Base-by-base conservation (phyloP, 139 green algal species). In the Haematococcus lacustris region DNA sequence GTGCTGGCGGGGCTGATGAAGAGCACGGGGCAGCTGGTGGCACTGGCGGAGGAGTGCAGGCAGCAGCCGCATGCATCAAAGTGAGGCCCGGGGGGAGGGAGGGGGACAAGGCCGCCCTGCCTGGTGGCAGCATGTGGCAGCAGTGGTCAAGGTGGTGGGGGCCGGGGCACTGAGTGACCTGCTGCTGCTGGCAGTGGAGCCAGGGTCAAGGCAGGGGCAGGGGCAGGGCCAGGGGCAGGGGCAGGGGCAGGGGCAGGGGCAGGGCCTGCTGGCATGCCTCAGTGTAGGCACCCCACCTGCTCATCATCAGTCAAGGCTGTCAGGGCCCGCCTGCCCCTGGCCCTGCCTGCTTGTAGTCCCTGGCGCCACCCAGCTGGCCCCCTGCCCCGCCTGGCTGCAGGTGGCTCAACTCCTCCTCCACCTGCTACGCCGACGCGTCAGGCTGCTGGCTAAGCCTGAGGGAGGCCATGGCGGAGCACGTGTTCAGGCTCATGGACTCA, bases 401-500 rank as follows among this genome's bases (percentile, higher is more conserved):
- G 39, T 84, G 78, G 78, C 71, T 84, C 41, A 80, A 84, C 50
- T 66, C 59, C 3, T 37, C 37, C 4, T 74, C 6, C 1, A 9
- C 32, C 6, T 39, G 25, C 0, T 80, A 73, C 50, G 32, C 34
- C 33, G 74, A 84, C 38, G 17, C 41, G 3, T 9, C n/a, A 3
- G 79, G 79, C 38, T 30, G 33, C 51, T 28, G 53, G 4, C 63
- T 85, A 40, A 76, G 28, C 40, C 70, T 85, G 40, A 40, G 79
- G 1, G 79, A 85, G 51, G 75, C 75, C 3, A 77, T 85, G 6
- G 38, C 67, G 0, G 79, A 85, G 57, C 75, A 81, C n/a, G 79
- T 80, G 40, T 85, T 77, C 69, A 61, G 68, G 43, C 68, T 85
- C 2, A 81, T 85, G 79, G 79, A 85, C 64, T 62, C 26, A 21